phyloP scores from a whole-genome alignment of 306 rosid species.

The Leucaena leucocephala region DNA sequence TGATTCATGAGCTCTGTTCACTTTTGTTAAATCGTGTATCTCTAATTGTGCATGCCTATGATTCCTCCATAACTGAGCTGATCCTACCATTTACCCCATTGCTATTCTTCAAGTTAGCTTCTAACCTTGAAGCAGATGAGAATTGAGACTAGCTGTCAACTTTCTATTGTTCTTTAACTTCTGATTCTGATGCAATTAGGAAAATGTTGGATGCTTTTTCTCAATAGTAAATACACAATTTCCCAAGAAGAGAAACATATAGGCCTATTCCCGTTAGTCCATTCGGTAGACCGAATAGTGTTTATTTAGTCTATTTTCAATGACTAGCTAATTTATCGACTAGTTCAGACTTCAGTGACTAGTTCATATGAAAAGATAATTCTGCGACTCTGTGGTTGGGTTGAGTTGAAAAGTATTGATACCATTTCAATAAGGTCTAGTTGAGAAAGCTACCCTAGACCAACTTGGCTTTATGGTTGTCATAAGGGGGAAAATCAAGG shows the following conservation, averaged over 20 bases:
- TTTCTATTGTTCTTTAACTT: conserved; percentile 20
- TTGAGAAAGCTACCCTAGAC: not conserved
- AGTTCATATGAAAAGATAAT: not conserved
- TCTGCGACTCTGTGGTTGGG: not conserved
- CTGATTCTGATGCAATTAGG: conserved; percentile 33
- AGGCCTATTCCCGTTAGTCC: not conserved
- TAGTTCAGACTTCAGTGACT: not conserved
- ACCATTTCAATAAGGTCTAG: not conserved
- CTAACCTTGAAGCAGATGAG: not conserved
- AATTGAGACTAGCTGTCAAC: conserved; percentile 26
- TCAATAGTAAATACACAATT: not conserved
- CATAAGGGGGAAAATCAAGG: not conserved
- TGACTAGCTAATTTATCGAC: not conserved
- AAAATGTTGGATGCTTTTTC: conserved; percentile 42
- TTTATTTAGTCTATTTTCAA: not conserved
- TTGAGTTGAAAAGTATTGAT: not conserved
- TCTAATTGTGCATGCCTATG: conserved; percentile 9
- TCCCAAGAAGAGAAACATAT: not conserved
- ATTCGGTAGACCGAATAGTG: not conserved
- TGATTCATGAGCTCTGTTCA: conserved; percentile 18
- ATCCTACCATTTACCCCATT: conserved; percentile 12
- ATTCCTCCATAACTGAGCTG: conserved; percentile 8
- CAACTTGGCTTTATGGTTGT: not conserved
- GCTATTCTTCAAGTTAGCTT: not conserved
- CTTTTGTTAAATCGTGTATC: not conserved